phyloP scores from a whole-genome alignment of 176 grass and related monocot species.

The Carex kokanica region DNA sequence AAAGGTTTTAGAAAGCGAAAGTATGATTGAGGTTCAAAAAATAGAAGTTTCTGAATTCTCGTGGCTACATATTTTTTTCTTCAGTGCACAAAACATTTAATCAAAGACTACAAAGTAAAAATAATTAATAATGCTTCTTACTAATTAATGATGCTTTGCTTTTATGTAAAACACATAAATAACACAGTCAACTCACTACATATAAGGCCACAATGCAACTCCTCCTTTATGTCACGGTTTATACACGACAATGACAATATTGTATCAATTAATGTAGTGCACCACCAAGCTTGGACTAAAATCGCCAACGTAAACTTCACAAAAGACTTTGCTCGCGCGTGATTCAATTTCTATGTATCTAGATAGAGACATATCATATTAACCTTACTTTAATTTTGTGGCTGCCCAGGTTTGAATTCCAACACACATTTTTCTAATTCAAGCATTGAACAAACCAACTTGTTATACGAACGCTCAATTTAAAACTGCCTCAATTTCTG shows the following conservation, averaged over 20 bases:
- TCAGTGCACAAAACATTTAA: neutral
- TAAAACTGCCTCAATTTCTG: neutral
- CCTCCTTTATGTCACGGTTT: too few species aligned
- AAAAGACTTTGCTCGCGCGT: neutral
- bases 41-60: neutral
- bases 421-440: neutral
- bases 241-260: neutral
- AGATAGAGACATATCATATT: neutral
- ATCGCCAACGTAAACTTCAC: neutral
- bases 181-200: neutral
- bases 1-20: neutral
- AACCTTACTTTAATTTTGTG: neutral
- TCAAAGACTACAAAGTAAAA: neutral
- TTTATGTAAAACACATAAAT: neutral
- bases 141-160: neutral
- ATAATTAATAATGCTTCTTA: neutral
- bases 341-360: neutral
- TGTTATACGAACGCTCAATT: neutral
- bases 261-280: neutral
- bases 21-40: neutral
- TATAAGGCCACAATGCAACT: neutral
- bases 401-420: neutral
- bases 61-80: neutral
- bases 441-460: neutral
- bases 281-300: neutral